Evolutionary conservation across 495 filamentous ascomycete genomes (phyloP).

Genomic region (Friedmanniomyces endolithicus): DNA sequence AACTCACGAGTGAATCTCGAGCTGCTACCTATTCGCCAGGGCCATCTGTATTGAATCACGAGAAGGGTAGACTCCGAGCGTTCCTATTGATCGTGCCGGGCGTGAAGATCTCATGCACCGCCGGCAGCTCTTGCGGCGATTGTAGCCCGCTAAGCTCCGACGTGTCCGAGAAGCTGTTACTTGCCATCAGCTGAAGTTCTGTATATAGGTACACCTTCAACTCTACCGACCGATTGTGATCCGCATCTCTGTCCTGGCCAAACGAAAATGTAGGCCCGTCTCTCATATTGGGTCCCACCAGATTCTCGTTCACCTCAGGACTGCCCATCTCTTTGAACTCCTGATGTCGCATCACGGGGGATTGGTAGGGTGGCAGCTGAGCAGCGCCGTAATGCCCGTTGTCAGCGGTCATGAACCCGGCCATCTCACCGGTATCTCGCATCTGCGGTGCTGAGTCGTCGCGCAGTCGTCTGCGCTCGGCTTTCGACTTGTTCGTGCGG

Average conservation of each 20-base stretch:
- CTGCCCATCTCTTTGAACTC: neutral
- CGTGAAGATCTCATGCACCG: neutral
- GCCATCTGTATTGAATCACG: no score
- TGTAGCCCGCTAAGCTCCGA: neutral
- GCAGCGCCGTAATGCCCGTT: neutral
- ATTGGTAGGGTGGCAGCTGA: neutral
- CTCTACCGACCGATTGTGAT: neutral
- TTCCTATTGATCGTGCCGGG: no score
- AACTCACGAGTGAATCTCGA: no score
- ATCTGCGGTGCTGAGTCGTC: neutral
- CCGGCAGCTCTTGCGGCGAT: neutral
- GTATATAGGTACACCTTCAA: no score
- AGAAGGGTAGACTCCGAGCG: no score
- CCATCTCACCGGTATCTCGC: neutral
- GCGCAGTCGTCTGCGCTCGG: neutral
- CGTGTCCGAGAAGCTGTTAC: neutral
- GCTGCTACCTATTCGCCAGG: no score
- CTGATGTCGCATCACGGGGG: neutral
- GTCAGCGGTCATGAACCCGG: neutral
- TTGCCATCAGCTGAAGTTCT: no score
- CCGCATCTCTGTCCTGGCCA: neutral
- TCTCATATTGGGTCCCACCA: neutral
- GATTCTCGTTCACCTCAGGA: neutral
- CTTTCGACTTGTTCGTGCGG: conserved; percentile 18
- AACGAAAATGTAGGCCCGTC: neutral